phyloP scores from a whole-genome alignment of 352 stramenopile species.

The Halophytophthora polymorphica region DNA sequence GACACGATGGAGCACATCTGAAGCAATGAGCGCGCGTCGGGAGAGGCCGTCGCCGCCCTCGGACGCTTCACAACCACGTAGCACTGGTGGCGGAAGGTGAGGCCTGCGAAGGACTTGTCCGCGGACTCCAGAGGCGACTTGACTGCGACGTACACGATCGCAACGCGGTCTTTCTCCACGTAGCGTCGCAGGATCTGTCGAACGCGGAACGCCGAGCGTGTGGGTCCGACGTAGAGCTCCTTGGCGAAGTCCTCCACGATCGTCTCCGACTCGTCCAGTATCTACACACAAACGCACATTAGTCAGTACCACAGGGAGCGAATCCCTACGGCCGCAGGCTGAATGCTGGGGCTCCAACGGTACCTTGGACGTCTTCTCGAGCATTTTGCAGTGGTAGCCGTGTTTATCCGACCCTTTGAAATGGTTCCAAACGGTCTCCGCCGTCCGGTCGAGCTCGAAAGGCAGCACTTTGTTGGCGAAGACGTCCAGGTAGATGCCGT shows the following conservation, averaged over 20 bases:
- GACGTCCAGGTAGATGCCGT: slow-evolving; percentile 35
- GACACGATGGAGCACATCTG: slow-evolving; percentile 44
- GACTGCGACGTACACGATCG: slow-evolving; percentile 33
- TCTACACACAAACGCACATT: slow-evolving; percentile 3
- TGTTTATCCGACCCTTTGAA: slow-evolving; percentile 33
- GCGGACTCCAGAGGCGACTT: slow-evolving; percentile 29
- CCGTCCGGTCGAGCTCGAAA: slow-evolving; percentile 32
- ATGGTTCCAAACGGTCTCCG: slow-evolving; percentile 32
- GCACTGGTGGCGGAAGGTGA: slow-evolving; percentile 30
- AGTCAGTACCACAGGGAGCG: neutral
- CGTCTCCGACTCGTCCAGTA: slow-evolving; percentile 30
- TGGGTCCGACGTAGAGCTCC: slow-evolving; percentile 33
- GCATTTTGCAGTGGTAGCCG: slow-evolving; percentile 17
- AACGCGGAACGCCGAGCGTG: slow-evolving; percentile 33
- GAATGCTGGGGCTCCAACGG: slow-evolving; percentile 3
- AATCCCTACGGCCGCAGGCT: neutral
- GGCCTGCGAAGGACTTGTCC: slow-evolving; percentile 25
- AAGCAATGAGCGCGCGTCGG: slow-evolving; percentile 34
- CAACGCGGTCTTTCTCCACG: slow-evolving; percentile 26
- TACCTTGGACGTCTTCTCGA: slow-evolving; percentile 33
- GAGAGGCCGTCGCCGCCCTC: slow-evolving; percentile 13
- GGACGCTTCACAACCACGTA: slow-evolving; percentile 31
- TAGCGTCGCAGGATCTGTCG: slow-evolving; percentile 34
- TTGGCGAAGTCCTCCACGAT: slow-evolving; percentile 41
- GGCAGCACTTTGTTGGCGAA: slow-evolving; percentile 41